Percentiles rank a stretch among this genome's conserved stretches.
phyloP scores from a whole-genome alignment of 768 basidiomycete species.

The Hygrocybe punicea region DNA sequence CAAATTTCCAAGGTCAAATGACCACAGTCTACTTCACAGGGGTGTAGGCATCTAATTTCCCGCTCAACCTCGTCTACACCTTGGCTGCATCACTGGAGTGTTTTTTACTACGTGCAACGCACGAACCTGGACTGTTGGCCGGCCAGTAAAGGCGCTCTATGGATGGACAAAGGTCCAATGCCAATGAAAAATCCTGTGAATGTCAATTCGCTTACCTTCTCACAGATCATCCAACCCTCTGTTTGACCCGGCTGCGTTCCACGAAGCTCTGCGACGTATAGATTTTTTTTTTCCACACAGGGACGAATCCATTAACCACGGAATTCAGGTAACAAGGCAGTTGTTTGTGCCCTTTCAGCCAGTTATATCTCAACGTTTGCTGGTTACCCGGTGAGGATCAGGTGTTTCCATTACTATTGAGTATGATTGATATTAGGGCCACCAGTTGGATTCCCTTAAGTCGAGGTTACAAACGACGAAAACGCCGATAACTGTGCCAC shows the following conservation, averaged over 20 bases:
- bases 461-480: conserved; percentile 86
- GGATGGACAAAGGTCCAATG: conserved; percentile 66
- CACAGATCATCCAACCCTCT: conserved; percentile 56
- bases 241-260: conserved; percentile 58
- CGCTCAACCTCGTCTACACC: conserved; percentile 3
- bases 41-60: not conserved
- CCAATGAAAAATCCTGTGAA: not conserved
- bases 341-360: conserved; percentile 86
- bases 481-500: conserved; percentile 67
- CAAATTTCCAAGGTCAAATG: not conserved
- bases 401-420: not conserved
- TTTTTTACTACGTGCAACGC: conserved; percentile 52
- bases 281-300: conserved; percentile 7
- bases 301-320: conserved; percentile 14
- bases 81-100: conserved; percentile 18
- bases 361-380: conserved; percentile 91
- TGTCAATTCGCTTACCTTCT: conserved; percentile 23
- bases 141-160: conserved; percentile 65
- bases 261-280: conserved; percentile 68
- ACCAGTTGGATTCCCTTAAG: conserved; percentile 89
- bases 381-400: conserved; percentile 71
- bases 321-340: conserved; percentile 71
- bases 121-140: conserved; percentile 71
- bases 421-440: conserved; percentile 1
- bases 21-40: not conserved